Base-by-base conservation (phyloP, 345 rosid species). In the Abelmoschus esculentus region DNA sequence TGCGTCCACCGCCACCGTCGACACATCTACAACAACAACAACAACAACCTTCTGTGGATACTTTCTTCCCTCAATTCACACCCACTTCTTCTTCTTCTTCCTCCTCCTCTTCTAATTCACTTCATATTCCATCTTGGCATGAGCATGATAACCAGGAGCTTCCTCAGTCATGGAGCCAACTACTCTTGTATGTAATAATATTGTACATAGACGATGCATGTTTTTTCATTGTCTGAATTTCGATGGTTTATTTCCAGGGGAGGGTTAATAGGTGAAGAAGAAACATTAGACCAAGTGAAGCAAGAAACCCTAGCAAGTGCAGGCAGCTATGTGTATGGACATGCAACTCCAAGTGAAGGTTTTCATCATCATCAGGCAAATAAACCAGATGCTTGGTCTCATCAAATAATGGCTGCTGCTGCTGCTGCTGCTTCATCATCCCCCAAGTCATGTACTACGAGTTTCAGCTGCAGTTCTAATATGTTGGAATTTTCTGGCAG, bases 91-190 rank as follows among this genome's bases (percentile, higher is more conserved):
- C 83, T 29, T 75, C 80, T 80, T 22, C 26, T 22, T 22, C 26
- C 26, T 22, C 26, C 26, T 22, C 26, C 26, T 22, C 26, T 22
- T 22, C 26, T 1, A 22, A 22, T 22, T 22, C 26, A 6, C 73
- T 83, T 74, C 77, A 78, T 61, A 49, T 83, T 36, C 83, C 84
- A 76, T 73, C 79, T 66, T 89, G 90, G 87, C 80, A 78, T 22
- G 26, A 22, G 26, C 26, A 22, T 66, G 91, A 87, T 68, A 78
- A 78, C 73, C 87, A 84, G 44, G 96, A 89, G 42, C 85, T 86
- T 77, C 91, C 93, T 11, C 90, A 87, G 69, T 87, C 93, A 9
- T 85, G 92, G 90, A 89, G 96, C 79, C 97, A 91, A 76, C 90
- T 91, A 42, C 89, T 85, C 70, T 44, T 85, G 97, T 89, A 38